Percentiles rank a stretch among this genome's conserved stretches.
Evolutionary conservation across 306 rosid genomes (phyloP).

Genomic region (Cucumis cinereus): DNA sequence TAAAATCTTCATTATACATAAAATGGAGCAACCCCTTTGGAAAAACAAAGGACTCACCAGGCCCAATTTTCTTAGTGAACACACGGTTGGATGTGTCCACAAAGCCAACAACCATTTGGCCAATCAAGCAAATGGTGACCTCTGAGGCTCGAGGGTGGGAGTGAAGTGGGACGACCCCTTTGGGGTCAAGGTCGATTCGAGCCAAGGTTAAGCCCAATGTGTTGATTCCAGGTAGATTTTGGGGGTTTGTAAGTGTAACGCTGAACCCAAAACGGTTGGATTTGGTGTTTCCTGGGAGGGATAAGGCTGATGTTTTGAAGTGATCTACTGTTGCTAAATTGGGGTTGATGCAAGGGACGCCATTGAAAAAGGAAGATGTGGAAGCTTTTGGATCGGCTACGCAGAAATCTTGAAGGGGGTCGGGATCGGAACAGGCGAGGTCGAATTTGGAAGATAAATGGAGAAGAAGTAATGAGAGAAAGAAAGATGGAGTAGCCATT

Average conservation of each 20-base stretch:
- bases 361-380: constrained; percentile 23
- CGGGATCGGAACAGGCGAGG: constrained; percentile 33
- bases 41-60: constrained; percentile 60
- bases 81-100: constrained; percentile 26
- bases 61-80: constrained; percentile 19
- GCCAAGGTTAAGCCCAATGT: constrained; percentile 52
- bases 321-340: constrained; percentile 22
- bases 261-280: constrained; percentile 29
- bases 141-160: constrained; percentile 63
- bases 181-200: constrained; percentile 24
- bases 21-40: constrained; percentile 56
- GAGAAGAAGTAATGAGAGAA: constrained; percentile 15
- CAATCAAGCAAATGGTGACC: constrained; percentile 27
- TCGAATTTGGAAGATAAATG: constrained; percentile 15
- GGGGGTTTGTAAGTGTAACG: constrained; percentile 21
- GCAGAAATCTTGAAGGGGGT: constrained; percentile 66
- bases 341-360: constrained; percentile 60
- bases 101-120: constrained; percentile 48
- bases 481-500: constrained; percentile 25
- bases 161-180: constrained; percentile 42
- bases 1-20: constrained; percentile 25
- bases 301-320: constrained; percentile 42
- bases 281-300: constrained; percentile 28
- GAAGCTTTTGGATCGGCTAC: constrained; percentile 35
- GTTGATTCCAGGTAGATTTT: constrained; percentile 61